Base-by-base conservation (phyloP, 108 stramenopile genomes). In the Cylindrotheca fusiformis region DNA sequence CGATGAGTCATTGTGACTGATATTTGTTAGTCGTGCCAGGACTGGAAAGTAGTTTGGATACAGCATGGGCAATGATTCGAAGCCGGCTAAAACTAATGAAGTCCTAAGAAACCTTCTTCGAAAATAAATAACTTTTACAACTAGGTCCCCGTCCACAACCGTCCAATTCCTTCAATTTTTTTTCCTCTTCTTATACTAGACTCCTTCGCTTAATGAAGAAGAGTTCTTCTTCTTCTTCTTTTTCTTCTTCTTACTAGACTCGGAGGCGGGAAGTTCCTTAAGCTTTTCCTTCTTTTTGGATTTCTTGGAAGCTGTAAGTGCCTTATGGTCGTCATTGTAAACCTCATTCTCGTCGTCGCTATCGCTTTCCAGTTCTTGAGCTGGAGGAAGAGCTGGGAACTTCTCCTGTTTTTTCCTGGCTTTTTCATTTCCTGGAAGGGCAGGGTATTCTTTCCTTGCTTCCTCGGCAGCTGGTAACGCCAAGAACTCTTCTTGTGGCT, bases 381-480 rank as follows among this genome's bases (percentile, higher is more conserved):
- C 17, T 17, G 57, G 3, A 17, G 54, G 54, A 10, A 26, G 24
- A 14, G 19, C 12, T 27, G 26, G 54, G 2, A 18, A 10, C 4
- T 32, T 21, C 32, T 58, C 32, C 18, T 58, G 32, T 22, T 31
- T 32, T 20, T 58, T 32, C 10, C 4, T 21, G 32, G 8, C 21
- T 21, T 58, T 31, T n/a, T 22, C 32, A 4, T 31, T 31, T n/a
- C 32, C 57, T 19, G 57, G 57, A 18, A 58, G 21, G 2, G 57
- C 57, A 32, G 32, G 33, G 4, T 31, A 31, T 33, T 58, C 18
- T 58, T 41, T 41, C 36, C 14, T 41, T 41, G 10, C 36, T 41
- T 41, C 36, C 14, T 58, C 57, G 2, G 57, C 32, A 22, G 57
- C 57, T 2, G 57, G 57, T 18, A 58, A 21, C 2, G 57, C 57